Conservation (phyloP, 2,329 filamentous ascomycete species). For the Aspergillus pseudonomiae region DNA sequence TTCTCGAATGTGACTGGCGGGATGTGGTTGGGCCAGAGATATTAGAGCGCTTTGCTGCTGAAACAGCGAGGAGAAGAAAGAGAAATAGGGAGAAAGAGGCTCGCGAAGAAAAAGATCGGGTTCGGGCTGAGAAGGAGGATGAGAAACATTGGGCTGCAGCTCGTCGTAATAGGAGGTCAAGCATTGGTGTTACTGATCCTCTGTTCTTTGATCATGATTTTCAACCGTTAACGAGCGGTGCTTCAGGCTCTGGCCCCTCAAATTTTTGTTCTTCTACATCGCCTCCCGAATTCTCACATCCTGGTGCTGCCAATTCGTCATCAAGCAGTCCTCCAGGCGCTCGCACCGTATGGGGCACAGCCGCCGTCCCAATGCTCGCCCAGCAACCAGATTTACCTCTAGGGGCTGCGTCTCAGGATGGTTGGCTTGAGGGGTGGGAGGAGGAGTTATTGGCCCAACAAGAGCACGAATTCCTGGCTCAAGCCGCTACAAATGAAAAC, state of each 20-base stretch:
- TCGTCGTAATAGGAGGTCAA: conserved; percentile 62
- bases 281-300: conserved; percentile 46
- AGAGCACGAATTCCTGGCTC: conserved; percentile 52
- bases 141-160: conserved; percentile 69
- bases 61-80: conserved; percentile 76
- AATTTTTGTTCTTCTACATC: conserved; percentile 35
- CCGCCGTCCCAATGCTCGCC: conserved; percentile 62
- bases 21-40: conserved; percentile 78
- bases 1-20: conserved; percentile 93
- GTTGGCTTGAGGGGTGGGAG: conserved; percentile 85
- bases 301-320: conserved; percentile 67
- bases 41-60: conserved; percentile 73
- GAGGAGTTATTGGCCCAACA: conserved; percentile 71
- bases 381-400: conserved; percentile 54
- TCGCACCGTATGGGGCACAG: conserved; percentile 92
- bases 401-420: conserved; percentile 63
- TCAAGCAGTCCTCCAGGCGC: conserved; percentile 77
- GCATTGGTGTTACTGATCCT: conserved; percentile 49
- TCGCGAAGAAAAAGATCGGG: conserved; percentile 81
- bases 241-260: conserved; percentile 35
- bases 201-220: conserved; percentile 66
- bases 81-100: conserved; percentile 80
- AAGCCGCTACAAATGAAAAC: conserved; percentile 43
- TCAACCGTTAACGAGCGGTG: conserved; percentile 57
- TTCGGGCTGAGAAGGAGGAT: conserved; percentile 77